phyloP scores from a whole-genome alignment of 768 basidiomycete species.

The Russula olivacea region DNA sequence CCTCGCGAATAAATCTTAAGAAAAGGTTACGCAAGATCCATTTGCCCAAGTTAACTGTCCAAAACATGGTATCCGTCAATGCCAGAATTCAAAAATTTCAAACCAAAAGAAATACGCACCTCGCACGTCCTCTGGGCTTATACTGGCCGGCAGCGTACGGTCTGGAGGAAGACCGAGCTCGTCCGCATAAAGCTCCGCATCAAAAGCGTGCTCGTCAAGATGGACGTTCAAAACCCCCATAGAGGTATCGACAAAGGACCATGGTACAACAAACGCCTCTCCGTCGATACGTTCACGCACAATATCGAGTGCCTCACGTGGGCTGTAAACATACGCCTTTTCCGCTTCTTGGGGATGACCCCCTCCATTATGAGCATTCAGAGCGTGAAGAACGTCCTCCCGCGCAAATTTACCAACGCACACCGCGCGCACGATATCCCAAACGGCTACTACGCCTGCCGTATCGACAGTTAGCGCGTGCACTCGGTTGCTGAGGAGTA shows the following conservation, averaged over 20 bases:
- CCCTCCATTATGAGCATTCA: constrained; percentile 22
- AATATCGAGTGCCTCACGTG: constrained; percentile 78
- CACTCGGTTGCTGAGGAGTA: constrained; percentile 80
- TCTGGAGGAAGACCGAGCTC: constrained; percentile 62
- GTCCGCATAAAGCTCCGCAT: constrained; percentile 92
- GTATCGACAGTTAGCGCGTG: constrained; percentile 92
- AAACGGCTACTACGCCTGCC: constrained; percentile 79
- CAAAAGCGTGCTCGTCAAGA: constrained; percentile 82
- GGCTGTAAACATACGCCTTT: constrained; percentile 51
- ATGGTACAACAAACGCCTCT: constrained; percentile 76
- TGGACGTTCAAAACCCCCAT: constrained; percentile 85
- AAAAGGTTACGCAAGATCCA: constrained; percentile 88
- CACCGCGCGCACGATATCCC: constrained; percentile 78
- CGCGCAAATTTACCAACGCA: constrained; percentile 68
- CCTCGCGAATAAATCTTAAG: constrained; percentile 66
- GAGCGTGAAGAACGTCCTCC: constrained; percentile 59
- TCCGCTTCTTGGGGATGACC: constrained; percentile 24
- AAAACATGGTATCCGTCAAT: not conserved
- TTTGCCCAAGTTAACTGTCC: constrained; percentile 82
- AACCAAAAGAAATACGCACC: constrained; percentile 42
- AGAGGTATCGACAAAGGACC: constrained; percentile 88
- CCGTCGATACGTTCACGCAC: constrained; percentile 93
- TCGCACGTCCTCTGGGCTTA: constrained; percentile 73
- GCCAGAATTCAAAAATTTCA: not conserved
- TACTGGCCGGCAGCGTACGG: constrained; percentile 38